A percentile compares a stretch with the other conserved stretches of the same genome.
Evolutionary conservation across 345 rosid species (phyloP).

Genomic region (Carallia pectinifolia): DNA sequence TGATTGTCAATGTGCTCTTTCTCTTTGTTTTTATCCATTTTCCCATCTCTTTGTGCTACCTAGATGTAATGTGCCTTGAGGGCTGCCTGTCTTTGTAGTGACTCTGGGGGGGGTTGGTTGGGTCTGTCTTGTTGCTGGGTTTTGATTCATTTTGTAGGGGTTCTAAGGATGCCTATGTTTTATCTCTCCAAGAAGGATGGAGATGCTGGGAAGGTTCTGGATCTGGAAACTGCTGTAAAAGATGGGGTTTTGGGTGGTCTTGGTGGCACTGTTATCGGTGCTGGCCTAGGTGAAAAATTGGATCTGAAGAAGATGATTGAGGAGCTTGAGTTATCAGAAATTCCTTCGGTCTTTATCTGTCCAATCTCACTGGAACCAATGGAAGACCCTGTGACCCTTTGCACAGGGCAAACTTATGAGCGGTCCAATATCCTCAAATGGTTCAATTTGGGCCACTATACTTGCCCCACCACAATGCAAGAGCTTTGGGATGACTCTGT

Average conservation of each 20-base stretch:
- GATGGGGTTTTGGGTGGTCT: constrained; percentile 58
- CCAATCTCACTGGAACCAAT: constrained; percentile 77
- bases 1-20: constrained; percentile 28
- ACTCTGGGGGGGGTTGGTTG: constrained; percentile 1
- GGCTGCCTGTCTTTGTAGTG: constrained; percentile 27
- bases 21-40: constrained; percentile 7
- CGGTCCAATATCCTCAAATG: constrained; percentile 65
- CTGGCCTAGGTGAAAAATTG: constrained; percentile 40
- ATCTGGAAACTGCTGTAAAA: constrained; percentile 66
- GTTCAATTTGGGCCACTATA: constrained; percentile 61
- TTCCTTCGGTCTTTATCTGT: constrained; percentile 66
- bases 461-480: constrained; percentile 79
- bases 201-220: constrained; percentile 51
- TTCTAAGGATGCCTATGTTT: constrained; percentile 51
- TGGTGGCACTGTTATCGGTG: constrained; percentile 32
- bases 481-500: constrained; percentile 70
- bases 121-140: not conserved
- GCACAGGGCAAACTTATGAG: constrained; percentile 80
- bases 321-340: constrained; percentile 53
- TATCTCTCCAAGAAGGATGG: constrained; percentile 42
- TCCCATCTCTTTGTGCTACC: constrained; percentile 18
- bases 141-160: not conserved
- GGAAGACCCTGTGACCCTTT: constrained; percentile 74
- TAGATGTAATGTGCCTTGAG: constrained; percentile 36
- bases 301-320: constrained; percentile 66